Conservation (phyloP, 2,329 filamentous ascomycete species). For the Aspergillus sp. region DNA sequence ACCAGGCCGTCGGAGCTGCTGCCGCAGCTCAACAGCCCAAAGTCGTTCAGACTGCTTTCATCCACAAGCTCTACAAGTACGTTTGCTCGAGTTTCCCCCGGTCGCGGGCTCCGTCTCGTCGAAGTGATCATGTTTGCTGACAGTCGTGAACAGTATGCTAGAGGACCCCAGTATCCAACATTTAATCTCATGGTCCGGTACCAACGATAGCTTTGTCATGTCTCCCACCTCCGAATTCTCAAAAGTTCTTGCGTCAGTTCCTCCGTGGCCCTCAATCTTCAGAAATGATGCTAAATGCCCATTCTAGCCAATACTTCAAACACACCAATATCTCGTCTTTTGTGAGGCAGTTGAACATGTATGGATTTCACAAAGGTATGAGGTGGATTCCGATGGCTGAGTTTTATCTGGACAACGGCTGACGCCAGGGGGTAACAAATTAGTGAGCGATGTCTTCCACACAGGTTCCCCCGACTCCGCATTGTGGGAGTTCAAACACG, state of each 20-base stretch:
- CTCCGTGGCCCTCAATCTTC: neutral
- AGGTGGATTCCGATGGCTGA: too few species aligned
- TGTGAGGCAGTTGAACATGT: slow-evolving; percentile 97
- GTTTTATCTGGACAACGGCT: too few species aligned
- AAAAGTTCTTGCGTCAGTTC: slow-evolving; percentile 90
- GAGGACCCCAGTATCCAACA: slow-evolving; percentile 91
- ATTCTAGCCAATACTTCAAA: slow-evolving; percentile 88
- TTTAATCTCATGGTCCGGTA: slow-evolving; percentile 91
- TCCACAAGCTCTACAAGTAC: slow-evolving; percentile 98
- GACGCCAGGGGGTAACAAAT: too few species aligned
- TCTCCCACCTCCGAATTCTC: slow-evolving; percentile 96
- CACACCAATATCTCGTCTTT: slow-evolving; percentile 99
- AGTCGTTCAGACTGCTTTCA: slow-evolving; percentile 96
- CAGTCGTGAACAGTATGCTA: slow-evolving; percentile 66
- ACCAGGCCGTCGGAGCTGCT: slow-evolving; percentile 40
- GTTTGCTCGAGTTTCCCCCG: slow-evolving; percentile 24
- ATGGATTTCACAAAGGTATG: slow-evolving; percentile 96
- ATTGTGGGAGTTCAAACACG: slow-evolving; percentile 98
- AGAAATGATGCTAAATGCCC: neutral
- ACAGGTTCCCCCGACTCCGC: slow-evolving; percentile 89
- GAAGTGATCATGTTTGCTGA: slow-evolving; percentile 1
- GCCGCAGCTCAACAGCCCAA: slow-evolving; percentile 79
- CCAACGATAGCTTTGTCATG: slow-evolving; percentile 98
- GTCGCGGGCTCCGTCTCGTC: neutral
- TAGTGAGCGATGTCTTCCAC: slow-evolving; percentile 97